phyloP scores from a whole-genome alignment of 768 basidiomycete species.

The Amanita exitialis region DNA sequence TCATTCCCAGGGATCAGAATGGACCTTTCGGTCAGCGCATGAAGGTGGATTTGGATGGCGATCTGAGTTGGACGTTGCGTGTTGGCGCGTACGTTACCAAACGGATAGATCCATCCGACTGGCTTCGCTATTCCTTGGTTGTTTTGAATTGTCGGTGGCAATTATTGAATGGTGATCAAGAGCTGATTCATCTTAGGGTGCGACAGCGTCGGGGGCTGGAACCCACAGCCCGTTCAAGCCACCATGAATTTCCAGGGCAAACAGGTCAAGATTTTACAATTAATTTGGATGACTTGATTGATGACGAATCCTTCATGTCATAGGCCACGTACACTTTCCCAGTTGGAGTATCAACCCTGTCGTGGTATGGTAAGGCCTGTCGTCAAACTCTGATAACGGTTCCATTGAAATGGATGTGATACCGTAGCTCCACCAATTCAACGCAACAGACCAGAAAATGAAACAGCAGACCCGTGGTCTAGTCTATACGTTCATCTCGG shows the following conservation, averaged over 20 bases:
- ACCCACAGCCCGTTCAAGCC: constrained; percentile 42
- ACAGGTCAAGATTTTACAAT: constrained; percentile 29
- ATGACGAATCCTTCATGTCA: background rate
- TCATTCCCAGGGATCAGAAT: constrained; percentile 53
- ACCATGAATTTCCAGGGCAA: constrained; percentile 57
- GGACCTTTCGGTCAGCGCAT: constrained; percentile 65
- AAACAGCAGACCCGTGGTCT: background rate
- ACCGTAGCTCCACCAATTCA: background rate
- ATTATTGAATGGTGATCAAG: background rate
- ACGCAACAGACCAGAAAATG: background rate
- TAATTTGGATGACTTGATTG: background rate
- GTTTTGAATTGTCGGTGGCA: constrained; percentile 52
- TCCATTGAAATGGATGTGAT: background rate
- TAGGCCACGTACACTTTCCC: constrained; percentile 70
- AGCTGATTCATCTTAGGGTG: constrained; percentile 25
- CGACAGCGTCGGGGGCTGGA: constrained; percentile 42
- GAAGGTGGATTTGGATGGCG: constrained; percentile 49
- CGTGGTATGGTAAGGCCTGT: constrained; percentile 32
- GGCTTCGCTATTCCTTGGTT: constrained; percentile 58
- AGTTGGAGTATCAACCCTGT: constrained; percentile 55
- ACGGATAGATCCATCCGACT: constrained; percentile 41
- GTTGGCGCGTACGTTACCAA: constrained; percentile 59
- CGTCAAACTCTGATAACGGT: background rate
- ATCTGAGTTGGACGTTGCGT: constrained; percentile 42
- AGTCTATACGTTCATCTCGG: background rate